These are phyloP conservation scores for Termitomyces sp. DNA, from an alignment of 768 basidiomycete genomes.

Conservation along the genomic window DNA sequence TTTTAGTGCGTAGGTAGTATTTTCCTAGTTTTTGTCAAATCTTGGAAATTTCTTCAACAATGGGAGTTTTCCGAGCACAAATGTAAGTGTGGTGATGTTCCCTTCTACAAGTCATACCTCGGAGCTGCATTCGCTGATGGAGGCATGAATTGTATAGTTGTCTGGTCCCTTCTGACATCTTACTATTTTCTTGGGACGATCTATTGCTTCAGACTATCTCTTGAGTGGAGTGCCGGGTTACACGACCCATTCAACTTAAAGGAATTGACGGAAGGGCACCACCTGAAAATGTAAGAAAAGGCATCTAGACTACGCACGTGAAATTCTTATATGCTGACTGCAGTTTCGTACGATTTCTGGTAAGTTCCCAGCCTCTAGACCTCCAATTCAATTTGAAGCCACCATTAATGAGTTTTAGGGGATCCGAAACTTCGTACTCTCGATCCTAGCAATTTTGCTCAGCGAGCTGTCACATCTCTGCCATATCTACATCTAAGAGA, in stretches of 20 bases:
- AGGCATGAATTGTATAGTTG: not conserved
- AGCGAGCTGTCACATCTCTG: conserved; percentile 33
- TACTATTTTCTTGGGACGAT: not conserved
- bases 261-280: conserved; percentile 84
- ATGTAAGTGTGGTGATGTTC: conserved; percentile 33
- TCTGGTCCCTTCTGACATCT: not conserved
- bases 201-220: conserved; percentile 26
- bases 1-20: conserved; percentile 30
- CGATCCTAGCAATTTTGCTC: conserved; percentile 27
- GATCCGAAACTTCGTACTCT: conserved; percentile 30
- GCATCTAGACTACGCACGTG: not conserved
- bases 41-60: too few species aligned
- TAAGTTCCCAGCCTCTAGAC: conserved; percentile 1
- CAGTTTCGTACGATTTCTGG: conserved; percentile 40
- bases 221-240: conserved; percentile 28
- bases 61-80: conserved; percentile 32
- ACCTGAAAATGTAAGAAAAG: conserved; percentile 35
- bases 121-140: not conserved
- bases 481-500: conserved; percentile 33
- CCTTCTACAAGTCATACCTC: not conserved
- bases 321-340: too few species aligned
- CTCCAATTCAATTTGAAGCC: not conserved
- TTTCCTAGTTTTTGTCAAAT: not conserved
- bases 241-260: conserved; percentile 59
- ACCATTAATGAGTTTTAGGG: conserved; percentile 11